Percentiles rank a stretch among this genome's conserved stretches.
Evolutionary conservation across 1,284 basidiomycete species (phyloP).

Genomic region (Fomitiporia mediterranea): DNA sequence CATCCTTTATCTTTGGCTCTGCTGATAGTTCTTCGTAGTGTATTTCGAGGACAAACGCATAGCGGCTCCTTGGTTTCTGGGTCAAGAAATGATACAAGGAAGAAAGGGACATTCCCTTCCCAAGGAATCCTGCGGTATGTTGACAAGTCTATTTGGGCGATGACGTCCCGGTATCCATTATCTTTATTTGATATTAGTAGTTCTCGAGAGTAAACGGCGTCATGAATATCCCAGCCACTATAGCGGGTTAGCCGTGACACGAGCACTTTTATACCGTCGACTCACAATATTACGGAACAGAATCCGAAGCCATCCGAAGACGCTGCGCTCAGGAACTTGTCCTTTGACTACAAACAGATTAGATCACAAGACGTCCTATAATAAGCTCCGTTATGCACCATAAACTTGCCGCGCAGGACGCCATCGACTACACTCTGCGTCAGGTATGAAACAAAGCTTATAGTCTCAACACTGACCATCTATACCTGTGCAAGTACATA

Average conservation of each 20-base stretch:
- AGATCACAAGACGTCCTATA: constrained; percentile 4
- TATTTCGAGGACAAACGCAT: constrained; percentile 79
- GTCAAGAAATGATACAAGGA: constrained; percentile 86
- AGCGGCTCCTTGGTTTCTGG: constrained; percentile 77
- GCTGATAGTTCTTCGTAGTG: constrained; percentile 61
- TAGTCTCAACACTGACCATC: constrained; percentile 25
- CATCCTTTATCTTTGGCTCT: constrained; percentile 47
- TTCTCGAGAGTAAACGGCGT: constrained; percentile 77
- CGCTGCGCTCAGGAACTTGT: constrained; percentile 87
- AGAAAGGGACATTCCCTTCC: constrained; percentile 91
- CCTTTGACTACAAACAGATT: constrained; percentile 57
- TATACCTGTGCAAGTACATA: constrained; percentile 25
- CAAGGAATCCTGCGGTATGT: constrained; percentile 87
- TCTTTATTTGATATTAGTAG: constrained; percentile 84
- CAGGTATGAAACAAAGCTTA: background rate
- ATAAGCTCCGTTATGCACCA: constrained; percentile 46
- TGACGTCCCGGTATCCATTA: constrained; percentile 89
- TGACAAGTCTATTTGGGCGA: constrained; percentile 80
- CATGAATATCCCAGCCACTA: constrained; percentile 88
- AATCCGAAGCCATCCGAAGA: constrained; percentile 86
- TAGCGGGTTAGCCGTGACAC: constrained; percentile 7
- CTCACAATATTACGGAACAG: constrained; percentile 86
- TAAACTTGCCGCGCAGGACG: constrained; percentile 89
- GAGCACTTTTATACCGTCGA: constrained; percentile 16
- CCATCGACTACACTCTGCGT: constrained; percentile 68